Evolutionary conservation across 306 rosid species (phyloP).

Genomic region (Luffa acutangula): DNA sequence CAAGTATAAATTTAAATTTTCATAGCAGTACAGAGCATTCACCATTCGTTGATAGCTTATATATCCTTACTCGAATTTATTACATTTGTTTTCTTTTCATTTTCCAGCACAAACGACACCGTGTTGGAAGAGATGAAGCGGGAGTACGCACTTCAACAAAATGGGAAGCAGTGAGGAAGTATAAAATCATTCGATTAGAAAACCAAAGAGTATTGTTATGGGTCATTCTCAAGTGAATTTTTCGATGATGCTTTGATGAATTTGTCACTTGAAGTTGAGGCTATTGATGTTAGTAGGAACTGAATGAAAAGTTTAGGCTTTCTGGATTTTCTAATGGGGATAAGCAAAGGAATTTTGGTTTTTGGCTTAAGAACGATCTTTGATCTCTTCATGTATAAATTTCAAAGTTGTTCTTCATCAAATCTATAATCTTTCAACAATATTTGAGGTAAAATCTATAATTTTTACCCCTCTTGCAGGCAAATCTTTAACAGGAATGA

Average conservation of each 20-base stretch:
- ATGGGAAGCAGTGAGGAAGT: neutral
- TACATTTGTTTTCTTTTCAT: neutral
- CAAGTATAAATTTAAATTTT: neutral
- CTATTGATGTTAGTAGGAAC: neutral
- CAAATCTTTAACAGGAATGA: neutral
- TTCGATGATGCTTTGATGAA: neutral
- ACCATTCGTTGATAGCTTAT: neutral
- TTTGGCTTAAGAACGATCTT: neutral
- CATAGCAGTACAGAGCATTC: neutral
- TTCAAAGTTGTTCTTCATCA: neutral
- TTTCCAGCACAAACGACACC: neutral
- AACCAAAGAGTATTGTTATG: neutral
- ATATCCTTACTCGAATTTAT: neutral
- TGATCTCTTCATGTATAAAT: neutral
- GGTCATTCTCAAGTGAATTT: neutral
- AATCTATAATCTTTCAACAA: neutral
- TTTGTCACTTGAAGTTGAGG: neutral
- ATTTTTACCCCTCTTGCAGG: neutral
- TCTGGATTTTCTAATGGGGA: neutral
- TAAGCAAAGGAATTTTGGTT: neutral
- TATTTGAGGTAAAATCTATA: no score
- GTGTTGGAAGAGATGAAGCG: slow-evolving; percentile 9
- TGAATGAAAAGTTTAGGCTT: neutral
- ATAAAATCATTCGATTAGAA: neutral
- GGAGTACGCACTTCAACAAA: neutral